These are phyloP conservation scores for Zelonia costaricensis DNA, from an alignment of 208 protist genomes.

Conservation along the genomic window DNA sequence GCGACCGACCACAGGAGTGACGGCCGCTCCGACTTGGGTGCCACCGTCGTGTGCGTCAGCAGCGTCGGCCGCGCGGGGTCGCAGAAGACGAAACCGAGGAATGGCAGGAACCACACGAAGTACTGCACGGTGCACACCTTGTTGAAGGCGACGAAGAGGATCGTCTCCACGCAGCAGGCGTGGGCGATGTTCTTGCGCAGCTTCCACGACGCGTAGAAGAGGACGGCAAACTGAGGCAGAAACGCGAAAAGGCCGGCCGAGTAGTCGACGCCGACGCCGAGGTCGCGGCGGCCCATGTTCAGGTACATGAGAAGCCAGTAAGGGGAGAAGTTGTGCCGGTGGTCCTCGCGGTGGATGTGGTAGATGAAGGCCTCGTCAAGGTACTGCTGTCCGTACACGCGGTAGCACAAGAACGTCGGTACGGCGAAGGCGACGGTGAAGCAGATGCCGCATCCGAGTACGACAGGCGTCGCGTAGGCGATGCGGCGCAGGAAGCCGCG, in stretches of 20 bases:
- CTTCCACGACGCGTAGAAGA: conserved; percentile 71
- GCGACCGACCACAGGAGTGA: conserved; percentile 20
- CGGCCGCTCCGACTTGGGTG: conserved; percentile 3
- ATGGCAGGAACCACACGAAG: conserved; percentile 94
- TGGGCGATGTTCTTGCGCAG: conserved; percentile 75
- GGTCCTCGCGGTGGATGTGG: conserved; percentile 79
- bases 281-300: conserved; percentile 52
- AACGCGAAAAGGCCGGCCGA: conserved; percentile 78
- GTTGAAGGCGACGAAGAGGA: conserved; percentile 94
- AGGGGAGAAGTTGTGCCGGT: conserved; percentile 93
- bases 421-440: conserved; percentile 46
- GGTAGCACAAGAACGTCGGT: conserved; percentile 60
- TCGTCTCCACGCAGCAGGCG: conserved; percentile 80
- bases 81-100: conserved; percentile 81
- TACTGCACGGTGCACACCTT: conserved; percentile 96
- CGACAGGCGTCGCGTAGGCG: conserved; percentile 12
- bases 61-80: conserved; percentile 26
- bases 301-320: conserved; percentile 94
- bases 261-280: conserved; percentile 50
- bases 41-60: background rate
- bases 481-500: conserved; percentile 3
- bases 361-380: conserved; percentile 83
- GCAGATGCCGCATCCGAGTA: conserved; percentile 46
- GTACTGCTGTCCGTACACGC: conserved; percentile 73
- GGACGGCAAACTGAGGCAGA: conserved; percentile 77